Conservation (phyloP, 129 eudicot genomes). For the Flaveria sonorensis region DNA sequence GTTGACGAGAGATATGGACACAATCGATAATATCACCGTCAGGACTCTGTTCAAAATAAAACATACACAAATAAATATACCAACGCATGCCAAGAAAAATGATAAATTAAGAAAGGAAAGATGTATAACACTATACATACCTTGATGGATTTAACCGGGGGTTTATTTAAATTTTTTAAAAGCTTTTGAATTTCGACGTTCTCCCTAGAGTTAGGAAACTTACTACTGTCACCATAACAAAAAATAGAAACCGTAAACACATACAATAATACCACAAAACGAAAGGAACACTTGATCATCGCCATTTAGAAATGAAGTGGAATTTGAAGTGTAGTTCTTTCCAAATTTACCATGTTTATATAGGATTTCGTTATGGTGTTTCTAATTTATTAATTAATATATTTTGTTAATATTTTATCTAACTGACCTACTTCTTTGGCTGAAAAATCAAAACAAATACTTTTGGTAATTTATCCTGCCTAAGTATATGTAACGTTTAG, state of each 20-base stretch:
- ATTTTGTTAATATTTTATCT: background rate
- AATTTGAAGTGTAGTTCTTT: background rate
- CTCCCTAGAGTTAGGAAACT: slow-evolving; percentile 27
- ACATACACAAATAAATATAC: background rate
- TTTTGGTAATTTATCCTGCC: background rate
- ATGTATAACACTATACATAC: slow-evolving; percentile 23
- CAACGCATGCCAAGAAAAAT: background rate
- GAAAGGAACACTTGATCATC: background rate
- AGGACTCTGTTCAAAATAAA: slow-evolving; percentile 50
- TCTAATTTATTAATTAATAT: background rate
- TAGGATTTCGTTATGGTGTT: background rate
- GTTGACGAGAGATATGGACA: slow-evolving; percentile 63
- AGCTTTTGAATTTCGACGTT: slow-evolving; percentile 52
- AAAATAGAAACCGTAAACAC: slow-evolving; percentile 13
- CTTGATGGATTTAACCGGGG: slow-evolving; percentile 62
- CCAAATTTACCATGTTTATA: background rate
- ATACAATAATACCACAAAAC: background rate
- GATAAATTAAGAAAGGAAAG: background rate
- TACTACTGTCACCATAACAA: background rate
- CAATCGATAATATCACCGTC: slow-evolving; percentile 88
- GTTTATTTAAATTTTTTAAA: slow-evolving; percentile 62
- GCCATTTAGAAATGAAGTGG: background rate
- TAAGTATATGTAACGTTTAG: no score
- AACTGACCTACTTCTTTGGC: background rate
- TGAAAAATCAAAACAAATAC: no score